Conservation (phyloP, 2,329 filamentous ascomycete genomes). For the Aspergillus sp. region DNA sequence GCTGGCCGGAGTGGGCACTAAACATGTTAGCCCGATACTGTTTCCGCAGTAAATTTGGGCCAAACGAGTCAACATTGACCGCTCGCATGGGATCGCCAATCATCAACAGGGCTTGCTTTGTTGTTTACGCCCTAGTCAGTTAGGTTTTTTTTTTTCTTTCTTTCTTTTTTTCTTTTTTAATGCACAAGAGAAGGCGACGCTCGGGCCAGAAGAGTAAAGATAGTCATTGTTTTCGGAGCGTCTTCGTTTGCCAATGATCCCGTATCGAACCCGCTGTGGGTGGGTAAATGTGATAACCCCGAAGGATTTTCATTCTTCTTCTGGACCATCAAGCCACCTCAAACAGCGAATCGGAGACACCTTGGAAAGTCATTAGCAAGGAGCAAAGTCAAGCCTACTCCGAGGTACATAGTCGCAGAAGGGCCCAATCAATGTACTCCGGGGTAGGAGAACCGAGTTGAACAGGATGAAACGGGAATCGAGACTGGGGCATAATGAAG, state of each 20-base stretch:
- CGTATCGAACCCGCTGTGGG: not conserved
- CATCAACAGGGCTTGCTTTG: not conserved
- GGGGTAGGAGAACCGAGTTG: too few relatives aligned
- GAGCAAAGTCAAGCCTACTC: too few relatives aligned
- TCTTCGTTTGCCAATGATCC: not conserved
- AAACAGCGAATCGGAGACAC: not conserved
- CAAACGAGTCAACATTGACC: not conserved
- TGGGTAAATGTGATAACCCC: not conserved
- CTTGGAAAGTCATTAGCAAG: not conserved
- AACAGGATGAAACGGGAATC: too few relatives aligned
- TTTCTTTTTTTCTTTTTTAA: too few relatives aligned
- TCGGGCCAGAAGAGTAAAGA: not conserved
- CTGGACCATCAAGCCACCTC: not conserved
- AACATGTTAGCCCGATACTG: not conserved
- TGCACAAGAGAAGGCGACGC: too few relatives aligned
- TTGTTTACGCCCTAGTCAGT: too few relatives aligned
- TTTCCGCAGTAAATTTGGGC: not conserved
- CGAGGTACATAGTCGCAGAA: too few relatives aligned
- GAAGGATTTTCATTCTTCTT: not conserved
- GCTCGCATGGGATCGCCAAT: not conserved
- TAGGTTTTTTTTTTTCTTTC: too few relatives aligned
- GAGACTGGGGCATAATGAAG: not conserved
- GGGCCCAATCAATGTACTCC: too few relatives aligned
- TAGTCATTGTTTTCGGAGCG: not conserved
- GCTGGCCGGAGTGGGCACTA: not conserved